Percentiles rank a stretch among this genome's conserved stretches.
Conservation (phyloP, 306 rosid species). For the Dalbergia cultrata region DNA sequence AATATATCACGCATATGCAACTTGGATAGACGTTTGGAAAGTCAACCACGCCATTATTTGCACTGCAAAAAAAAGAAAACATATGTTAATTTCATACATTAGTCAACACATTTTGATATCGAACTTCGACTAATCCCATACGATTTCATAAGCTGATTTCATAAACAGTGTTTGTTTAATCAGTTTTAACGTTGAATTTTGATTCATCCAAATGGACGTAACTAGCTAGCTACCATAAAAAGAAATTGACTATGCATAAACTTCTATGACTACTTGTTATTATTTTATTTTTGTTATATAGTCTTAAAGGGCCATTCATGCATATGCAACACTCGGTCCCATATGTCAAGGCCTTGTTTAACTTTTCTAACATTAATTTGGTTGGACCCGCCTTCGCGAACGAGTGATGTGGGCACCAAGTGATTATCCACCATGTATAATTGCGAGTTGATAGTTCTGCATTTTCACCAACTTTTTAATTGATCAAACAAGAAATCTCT, state of each 20-base stretch:
- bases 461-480: conserved; percentile 1
- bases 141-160: background rate
- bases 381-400: conserved; percentile 33
- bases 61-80: background rate
- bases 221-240: background rate
- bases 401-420: background rate
- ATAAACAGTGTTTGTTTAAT: background rate
- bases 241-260: background rate
- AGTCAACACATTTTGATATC: background rate
- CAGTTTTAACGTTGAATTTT: background rate
- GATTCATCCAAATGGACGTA: background rate
- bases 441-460: background rate
- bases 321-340: conserved; percentile 38
- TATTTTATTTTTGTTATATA: background rate
- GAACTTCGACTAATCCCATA: background rate
- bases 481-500: background rate
- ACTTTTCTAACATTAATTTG: background rate
- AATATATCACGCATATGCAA: background rate
- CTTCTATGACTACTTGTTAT: background rate
- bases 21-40: background rate
- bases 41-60: background rate
- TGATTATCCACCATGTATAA: conserved; percentile 19
- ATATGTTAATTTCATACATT: background rate
- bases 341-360: background rate
- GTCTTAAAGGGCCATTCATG: conserved; percentile 16